phyloP scores from a whole-genome alignment of 768 basidiomycete genomes.

The Termitomyces sp. region DNA sequence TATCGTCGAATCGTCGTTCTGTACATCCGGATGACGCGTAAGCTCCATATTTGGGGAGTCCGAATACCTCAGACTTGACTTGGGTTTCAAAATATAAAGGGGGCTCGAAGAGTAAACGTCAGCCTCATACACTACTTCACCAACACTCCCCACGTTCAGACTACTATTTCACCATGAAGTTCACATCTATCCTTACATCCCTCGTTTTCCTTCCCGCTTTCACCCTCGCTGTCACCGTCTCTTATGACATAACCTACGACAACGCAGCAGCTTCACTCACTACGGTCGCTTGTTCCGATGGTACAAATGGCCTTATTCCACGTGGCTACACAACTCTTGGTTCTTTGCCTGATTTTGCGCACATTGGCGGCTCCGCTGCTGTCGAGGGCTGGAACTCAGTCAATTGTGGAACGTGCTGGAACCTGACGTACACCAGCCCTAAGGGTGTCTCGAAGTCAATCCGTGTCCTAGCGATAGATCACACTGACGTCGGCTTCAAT shows the following conservation, averaged over 20 bases:
- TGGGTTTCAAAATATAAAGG: background rate
- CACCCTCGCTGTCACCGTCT: background rate
- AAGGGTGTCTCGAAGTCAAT: slow-evolving; percentile 23
- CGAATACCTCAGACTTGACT: background rate
- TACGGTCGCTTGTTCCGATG: slow-evolving; percentile 43
- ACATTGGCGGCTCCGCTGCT: slow-evolving; percentile 43
- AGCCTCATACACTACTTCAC: background rate
- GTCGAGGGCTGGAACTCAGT: slow-evolving; percentile 39
- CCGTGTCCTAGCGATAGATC: slow-evolving; percentile 43
- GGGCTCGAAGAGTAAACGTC: background rate
- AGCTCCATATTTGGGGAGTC: background rate
- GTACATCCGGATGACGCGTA: background rate
- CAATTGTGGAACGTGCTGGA: slow-evolving; percentile 51
- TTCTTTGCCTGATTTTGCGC: slow-evolving; percentile 43
- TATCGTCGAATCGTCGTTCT: background rate
- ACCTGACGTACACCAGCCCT: slow-evolving; percentile 32
- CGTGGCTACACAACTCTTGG: slow-evolving; percentile 34
- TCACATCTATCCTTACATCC: slow-evolving; percentile 17
- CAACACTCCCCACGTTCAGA: background rate
- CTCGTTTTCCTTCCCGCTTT: slow-evolving; percentile 6
- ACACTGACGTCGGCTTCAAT: slow-evolving; percentile 17
- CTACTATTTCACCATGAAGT: slow-evolving; percentile 24
- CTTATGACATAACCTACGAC: slow-evolving; percentile 41
- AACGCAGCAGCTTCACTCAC: slow-evolving; percentile 22
- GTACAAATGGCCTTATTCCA: slow-evolving; percentile 36